Conservation (phyloP, 2,329 filamentous ascomycete species). For the Pestalotiopsis sp. region DNA sequence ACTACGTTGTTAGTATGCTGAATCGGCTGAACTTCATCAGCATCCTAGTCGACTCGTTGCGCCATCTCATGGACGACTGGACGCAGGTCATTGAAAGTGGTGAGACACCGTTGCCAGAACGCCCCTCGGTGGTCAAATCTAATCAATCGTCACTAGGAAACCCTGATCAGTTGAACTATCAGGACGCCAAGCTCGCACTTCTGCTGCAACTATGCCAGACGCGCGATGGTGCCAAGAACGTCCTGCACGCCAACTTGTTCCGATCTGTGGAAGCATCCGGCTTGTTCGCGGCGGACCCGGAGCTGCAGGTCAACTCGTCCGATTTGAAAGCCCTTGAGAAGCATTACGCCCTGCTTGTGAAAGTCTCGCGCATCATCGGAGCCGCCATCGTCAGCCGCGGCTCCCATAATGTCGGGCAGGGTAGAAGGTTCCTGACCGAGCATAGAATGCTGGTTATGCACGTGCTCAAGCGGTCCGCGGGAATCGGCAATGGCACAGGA, state of each 20-base stretch:
- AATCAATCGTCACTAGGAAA: slow-evolving; percentile 33
- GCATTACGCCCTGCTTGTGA: slow-evolving; percentile 83
- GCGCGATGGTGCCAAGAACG: slow-evolving; percentile 78
- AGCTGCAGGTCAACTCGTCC: slow-evolving; percentile 79
- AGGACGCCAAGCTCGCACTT: slow-evolving; percentile 76
- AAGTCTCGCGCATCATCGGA: slow-evolving; percentile 79
- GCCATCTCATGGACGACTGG: slow-evolving; percentile 75
- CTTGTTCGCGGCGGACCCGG: slow-evolving; percentile 89
- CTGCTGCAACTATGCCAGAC: slow-evolving; percentile 85
- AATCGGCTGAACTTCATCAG: slow-evolving; percentile 88
- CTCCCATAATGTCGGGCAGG: slow-evolving; percentile 79
- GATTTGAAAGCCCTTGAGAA: slow-evolving; percentile 72
- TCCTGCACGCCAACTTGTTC: slow-evolving; percentile 90
- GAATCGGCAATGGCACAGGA: slow-evolving; percentile 62
- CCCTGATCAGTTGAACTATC: slow-evolving; percentile 51
- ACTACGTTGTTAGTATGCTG: slow-evolving; percentile 76
- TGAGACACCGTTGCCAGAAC: slow-evolving; percentile 40
- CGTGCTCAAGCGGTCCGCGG: slow-evolving; percentile 86
- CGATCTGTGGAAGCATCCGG: slow-evolving; percentile 76
- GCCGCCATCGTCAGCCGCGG: slow-evolving; percentile 82
- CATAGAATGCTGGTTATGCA: slow-evolving; percentile 84
- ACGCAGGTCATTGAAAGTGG: slow-evolving; percentile 58
- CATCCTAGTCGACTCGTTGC: slow-evolving; percentile 86
- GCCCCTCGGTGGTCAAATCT: slow-evolving; percentile 18
- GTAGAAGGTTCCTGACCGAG: slow-evolving; percentile 77